Evolutionary conservation across 106 monocot species (phyloP).

Genomic region (Dendrobium catenatum): DNA sequence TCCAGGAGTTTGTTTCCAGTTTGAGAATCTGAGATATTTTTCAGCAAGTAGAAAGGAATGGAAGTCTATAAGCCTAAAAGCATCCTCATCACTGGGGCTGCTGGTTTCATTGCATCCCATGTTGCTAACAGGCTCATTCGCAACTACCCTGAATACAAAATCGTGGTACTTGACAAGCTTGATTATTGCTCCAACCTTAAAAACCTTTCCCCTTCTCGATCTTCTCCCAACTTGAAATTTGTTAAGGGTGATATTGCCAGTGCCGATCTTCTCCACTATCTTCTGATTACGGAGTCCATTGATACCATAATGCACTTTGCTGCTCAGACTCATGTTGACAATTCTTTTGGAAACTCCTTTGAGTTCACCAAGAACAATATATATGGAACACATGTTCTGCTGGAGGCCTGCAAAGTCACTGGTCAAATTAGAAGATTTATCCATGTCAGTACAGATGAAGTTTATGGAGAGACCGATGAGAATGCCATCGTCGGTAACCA

Average conservation of each 20-base stretch:
- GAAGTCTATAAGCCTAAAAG: constrained; percentile 22
- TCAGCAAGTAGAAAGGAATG: background rate
- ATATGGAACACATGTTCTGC: constrained; percentile 32
- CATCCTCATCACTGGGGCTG: constrained; percentile 33
- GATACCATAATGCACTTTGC: constrained; percentile 37
- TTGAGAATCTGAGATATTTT: background rate
- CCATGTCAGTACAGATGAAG: constrained; percentile 36
- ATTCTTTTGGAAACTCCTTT: constrained; percentile 34
- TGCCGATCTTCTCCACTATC: constrained; percentile 26
- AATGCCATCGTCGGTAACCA: constrained; percentile 31
- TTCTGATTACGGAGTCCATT: constrained; percentile 26
- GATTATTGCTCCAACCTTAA: constrained; percentile 34
- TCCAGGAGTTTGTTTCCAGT: background rate
- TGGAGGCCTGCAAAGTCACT: constrained; percentile 33
- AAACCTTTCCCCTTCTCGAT: constrained; percentile 24
- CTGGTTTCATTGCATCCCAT: constrained; percentile 34
- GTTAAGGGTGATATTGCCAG: constrained; percentile 36
- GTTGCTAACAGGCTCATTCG: constrained; percentile 31
- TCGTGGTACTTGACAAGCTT: constrained; percentile 33
- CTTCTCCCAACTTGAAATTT: constrained; percentile 26
- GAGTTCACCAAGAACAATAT: constrained; percentile 37
- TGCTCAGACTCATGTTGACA: constrained; percentile 32
- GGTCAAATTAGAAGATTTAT: constrained; percentile 30
- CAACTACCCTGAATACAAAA: constrained; percentile 29
- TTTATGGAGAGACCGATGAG: constrained; percentile 33